Conservation (phyloP, 140 eudicot species). For the Flaveria floridana region DNA sequence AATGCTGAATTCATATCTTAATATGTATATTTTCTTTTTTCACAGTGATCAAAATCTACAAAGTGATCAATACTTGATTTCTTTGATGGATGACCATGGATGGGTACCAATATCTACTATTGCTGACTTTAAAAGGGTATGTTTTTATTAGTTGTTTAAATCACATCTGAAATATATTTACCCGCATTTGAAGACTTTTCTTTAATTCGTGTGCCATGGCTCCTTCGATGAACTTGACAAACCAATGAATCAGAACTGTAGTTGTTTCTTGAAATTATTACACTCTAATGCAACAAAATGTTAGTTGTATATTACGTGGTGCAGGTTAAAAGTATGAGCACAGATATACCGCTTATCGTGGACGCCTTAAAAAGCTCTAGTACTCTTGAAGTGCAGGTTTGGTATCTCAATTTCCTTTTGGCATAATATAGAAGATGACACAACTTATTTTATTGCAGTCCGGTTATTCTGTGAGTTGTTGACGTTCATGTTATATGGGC, state of each 20-base stretch:
- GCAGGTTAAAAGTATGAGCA: constrained; percentile 89
- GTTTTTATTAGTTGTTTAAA: constrained; percentile 6
- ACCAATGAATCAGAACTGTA: constrained; percentile 4
- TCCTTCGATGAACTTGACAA: neutral
- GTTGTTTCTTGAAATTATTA: constrained; percentile 4
- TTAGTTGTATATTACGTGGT: constrained; percentile 6
- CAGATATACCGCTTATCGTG: constrained; percentile 67
- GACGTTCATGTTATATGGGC: too few species aligned
- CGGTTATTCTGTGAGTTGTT: neutral
- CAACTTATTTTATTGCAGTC: neutral
- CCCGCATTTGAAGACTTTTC: constrained; percentile 4
- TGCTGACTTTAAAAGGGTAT: constrained; percentile 87
- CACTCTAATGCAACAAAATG: neutral
- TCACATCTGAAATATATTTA: neutral
- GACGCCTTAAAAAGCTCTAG: constrained; percentile 68
- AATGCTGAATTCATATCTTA: neutral
- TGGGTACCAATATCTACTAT: constrained; percentile 86
- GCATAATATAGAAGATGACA: neutral
- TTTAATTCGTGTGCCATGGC: constrained; percentile 22
- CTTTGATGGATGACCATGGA: constrained; percentile 86
- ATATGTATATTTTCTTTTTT: constrained; percentile 19
- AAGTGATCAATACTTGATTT: constrained; percentile 60
- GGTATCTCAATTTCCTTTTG: constrained; percentile 10
- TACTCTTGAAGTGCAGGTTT: constrained; percentile 89
- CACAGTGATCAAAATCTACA: constrained; percentile 81